Evolutionary conservation across 495 filamentous ascomycete genomes (phyloP).

Genomic region (Aspergillus leporis): DNA sequence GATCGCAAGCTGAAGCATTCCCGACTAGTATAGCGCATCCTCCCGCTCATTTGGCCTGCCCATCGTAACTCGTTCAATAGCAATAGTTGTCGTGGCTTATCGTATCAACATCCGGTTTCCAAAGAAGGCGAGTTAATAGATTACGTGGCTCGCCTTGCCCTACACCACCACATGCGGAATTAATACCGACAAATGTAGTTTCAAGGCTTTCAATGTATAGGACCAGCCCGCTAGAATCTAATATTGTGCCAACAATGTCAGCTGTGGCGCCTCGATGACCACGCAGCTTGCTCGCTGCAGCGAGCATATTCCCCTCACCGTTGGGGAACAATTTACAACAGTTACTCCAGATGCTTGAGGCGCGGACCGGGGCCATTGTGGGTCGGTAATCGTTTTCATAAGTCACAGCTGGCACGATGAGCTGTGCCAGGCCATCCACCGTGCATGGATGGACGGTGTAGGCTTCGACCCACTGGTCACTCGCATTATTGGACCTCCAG

Average conservation of each 20-base stretch:
- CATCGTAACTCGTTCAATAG: background rate
- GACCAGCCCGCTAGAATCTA: too few relatives aligned
- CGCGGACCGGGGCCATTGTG: background rate
- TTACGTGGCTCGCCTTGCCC: background rate
- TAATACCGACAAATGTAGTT: background rate
- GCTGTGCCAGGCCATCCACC: conserved; percentile 2
- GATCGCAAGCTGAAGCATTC: background rate
- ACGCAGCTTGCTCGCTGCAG: background rate
- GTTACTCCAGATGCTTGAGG: background rate
- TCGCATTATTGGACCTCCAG: background rate
- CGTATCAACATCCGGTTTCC: background rate
- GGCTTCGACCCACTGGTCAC: background rate
- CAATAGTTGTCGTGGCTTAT: background rate
- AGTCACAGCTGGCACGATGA: background rate
- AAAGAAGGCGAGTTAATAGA: background rate
- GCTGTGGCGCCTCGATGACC: too few relatives aligned
- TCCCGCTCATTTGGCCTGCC: background rate
- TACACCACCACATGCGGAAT: background rate
- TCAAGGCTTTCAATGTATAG: background rate
- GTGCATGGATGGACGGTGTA: conserved; percentile 1
- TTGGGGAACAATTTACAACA: too few relatives aligned
- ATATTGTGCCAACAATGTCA: too few relatives aligned
- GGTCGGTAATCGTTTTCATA: background rate
- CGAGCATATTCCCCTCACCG: background rate
- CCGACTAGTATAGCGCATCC: background rate